A percentile compares a stretch with the other conserved stretches of the same genome.
phyloP scores from a whole-genome alignment of 2,329 filamentous ascomycete genomes.

The Alternaria solani region DNA sequence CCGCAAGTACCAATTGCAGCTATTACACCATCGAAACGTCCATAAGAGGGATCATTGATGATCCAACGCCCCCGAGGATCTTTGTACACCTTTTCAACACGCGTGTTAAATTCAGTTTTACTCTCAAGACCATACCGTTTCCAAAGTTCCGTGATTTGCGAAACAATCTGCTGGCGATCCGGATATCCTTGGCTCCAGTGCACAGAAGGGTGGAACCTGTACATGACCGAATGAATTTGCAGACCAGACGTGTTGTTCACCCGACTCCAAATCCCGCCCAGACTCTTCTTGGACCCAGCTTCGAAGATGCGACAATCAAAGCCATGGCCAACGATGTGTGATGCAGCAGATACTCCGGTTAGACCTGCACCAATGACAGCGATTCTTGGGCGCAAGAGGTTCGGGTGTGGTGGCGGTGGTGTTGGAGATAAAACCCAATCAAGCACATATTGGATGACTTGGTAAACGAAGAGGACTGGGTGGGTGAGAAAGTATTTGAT shows the following conservation, averaged over 20 bases:
- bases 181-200: slow-evolving; percentile 81
- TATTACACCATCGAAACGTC: slow-evolving; percentile 80
- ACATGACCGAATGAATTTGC: slow-evolving; percentile 88
- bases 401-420: slow-evolving; percentile 67
- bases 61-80: slow-evolving; percentile 76
- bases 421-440: slow-evolving; percentile 72
- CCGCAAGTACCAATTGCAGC: slow-evolving; percentile 83
- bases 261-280: slow-evolving; percentile 83
- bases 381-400: slow-evolving; percentile 67
- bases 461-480: slow-evolving; percentile 68
- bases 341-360: slow-evolving; percentile 78
- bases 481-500: slow-evolving; percentile 46
- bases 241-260: slow-evolving; percentile 84
- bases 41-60: slow-evolving; percentile 74
- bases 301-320: slow-evolving; percentile 86
- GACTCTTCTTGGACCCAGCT: slow-evolving; percentile 67
- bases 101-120: slow-evolving; percentile 75
- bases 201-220: slow-evolving; percentile 83
- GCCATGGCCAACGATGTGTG: slow-evolving; percentile 84
- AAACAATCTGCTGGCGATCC: slow-evolving; percentile 75
- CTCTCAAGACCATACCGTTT: slow-evolving; percentile 74
- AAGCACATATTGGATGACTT: slow-evolving; percentile 70
- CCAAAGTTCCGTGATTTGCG: slow-evolving; percentile 76
- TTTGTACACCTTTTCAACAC: slow-evolving; percentile 73
- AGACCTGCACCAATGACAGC: slow-evolving; percentile 62